A percentile compares a stretch with the other conserved stretches of the same genome.
These are phyloP conservation scores for Aspergillus mulundensis DNA, from an alignment of 495 filamentous ascomycete genomes.

Conservation along the genomic window DNA sequence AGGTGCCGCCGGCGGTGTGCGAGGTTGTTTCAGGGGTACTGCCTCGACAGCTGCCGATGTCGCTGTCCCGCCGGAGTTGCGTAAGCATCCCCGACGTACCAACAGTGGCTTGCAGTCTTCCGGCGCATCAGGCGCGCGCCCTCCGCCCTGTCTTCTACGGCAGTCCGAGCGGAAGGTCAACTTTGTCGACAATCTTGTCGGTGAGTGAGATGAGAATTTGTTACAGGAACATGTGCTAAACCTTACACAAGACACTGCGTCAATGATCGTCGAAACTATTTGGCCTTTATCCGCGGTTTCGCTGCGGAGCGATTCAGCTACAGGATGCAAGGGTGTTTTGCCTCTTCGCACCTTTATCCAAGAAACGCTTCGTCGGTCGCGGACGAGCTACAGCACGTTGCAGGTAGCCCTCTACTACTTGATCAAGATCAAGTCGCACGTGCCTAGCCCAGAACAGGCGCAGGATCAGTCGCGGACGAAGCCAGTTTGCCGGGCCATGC, in stretches of 20 bases:
- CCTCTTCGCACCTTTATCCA: slow-evolving; percentile 94
- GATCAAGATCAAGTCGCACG: slow-evolving; percentile 86
- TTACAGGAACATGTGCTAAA: slow-evolving; percentile 12
- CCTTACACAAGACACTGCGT: slow-evolving; percentile 78
- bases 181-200: slow-evolving; percentile 97
- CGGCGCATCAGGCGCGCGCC: slow-evolving; percentile 52
- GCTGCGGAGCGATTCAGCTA: slow-evolving; percentile 42
- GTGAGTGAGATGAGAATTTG: slow-evolving; percentile 56
- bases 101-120: slow-evolving; percentile 39
- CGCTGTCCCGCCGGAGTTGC: slow-evolving; percentile 61
- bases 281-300: slow-evolving; percentile 69
- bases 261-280: slow-evolving; percentile 94
- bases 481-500: slow-evolving; percentile 72
- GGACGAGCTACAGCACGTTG: slow-evolving; percentile 94
- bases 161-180: slow-evolving; percentile 91
- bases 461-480: slow-evolving; percentile 80
- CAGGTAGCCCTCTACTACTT: slow-evolving; percentile 97
- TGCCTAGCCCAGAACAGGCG: slow-evolving; percentile 78
- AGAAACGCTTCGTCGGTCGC: slow-evolving; percentile 89
- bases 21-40: slow-evolving; percentile 27
- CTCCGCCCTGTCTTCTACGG: slow-evolving; percentile 77
- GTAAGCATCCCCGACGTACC: slow-evolving; percentile 80
- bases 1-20: slow-evolving; percentile 21
- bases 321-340: slow-evolving; percentile 64
- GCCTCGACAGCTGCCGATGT: slow-evolving; percentile 32